Base-by-base conservation (phyloP, 768 basidiomycete genomes). In the Gautieria morchelliformis region DNA sequence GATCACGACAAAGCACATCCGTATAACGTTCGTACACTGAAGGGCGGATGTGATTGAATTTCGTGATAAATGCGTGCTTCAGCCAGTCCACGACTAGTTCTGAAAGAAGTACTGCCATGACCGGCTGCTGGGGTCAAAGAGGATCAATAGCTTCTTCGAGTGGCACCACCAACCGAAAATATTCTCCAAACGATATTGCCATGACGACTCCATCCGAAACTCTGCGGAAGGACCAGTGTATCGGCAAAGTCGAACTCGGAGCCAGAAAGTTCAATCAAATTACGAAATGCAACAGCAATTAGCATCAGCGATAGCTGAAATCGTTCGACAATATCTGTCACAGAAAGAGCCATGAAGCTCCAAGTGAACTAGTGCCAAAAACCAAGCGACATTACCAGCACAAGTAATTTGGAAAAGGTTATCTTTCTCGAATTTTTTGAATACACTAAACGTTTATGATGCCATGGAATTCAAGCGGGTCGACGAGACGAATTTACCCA, bases 341-440 rank as follows among this genome's bases (percentile, higher is more conserved):
- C 47, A 37, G 35, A 37, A 45, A 54, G 4, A 61, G 35, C 11
- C 33, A 19, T 35, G 35, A 35, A 19, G 40, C 5, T 32, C 17
- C 1, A 48, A 11, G 24, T 15, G n/a, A 33, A 40, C 14, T 10
- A 1, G 15, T 17, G 20, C 24, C 17, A 39, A 50, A 8, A 55
- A 32, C 32, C 32, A n/a, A 40, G n/a, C 32, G 35, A 32, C 27
- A 27, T 27, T 19, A 91, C 91, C 92, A 61, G 96, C 96, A 63
- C 96, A 99, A 48, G 93, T 94, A 59, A 99, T 94, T 70, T 99
- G 96, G 68, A 99, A 97, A 9, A 99, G 79, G 66, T 89, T 97
- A 65, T 99, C 96, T 68, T 97, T 99, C 68, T 98, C 96, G 64
- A 99, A 98, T 68, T 88, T 97, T 72, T 98, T 99, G 82, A 99